Evolutionary conservation across 768 basidiomycete genomes (phyloP).

Genomic region (Naganishia antarctica): DNA sequence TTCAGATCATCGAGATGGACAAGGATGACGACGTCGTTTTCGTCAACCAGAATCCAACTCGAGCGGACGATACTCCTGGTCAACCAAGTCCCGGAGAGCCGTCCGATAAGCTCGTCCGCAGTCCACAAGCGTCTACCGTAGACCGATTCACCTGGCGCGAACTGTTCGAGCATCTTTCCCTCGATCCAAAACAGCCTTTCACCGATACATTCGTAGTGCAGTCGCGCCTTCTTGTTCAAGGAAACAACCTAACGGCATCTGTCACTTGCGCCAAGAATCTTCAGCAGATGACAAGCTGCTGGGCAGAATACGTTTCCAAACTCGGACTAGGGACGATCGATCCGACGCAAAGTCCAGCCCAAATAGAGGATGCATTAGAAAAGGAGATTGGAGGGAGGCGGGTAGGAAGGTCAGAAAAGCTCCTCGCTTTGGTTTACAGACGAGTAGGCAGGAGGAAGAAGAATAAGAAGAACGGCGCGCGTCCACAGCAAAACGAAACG

Average conservation of each 20-base stretch:
- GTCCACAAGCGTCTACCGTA: constrained; percentile 27
- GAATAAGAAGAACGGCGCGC: constrained; percentile 12
- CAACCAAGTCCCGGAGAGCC: no score
- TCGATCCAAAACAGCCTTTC: constrained; percentile 35
- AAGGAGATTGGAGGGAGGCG: constrained; percentile 19
- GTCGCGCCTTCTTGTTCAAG: constrained; percentile 37
- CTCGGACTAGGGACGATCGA: constrained; percentile 40
- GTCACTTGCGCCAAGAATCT: constrained; percentile 32
- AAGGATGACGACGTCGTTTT: background rate
- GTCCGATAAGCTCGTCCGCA: no score
- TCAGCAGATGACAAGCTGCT: constrained; percentile 35
- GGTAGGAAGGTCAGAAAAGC: constrained; percentile 36
- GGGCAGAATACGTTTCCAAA: constrained; percentile 37
- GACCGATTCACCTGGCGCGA: constrained; percentile 34
- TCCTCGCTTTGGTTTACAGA: constrained; percentile 46
- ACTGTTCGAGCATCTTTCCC: constrained; percentile 38
- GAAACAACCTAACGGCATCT: constrained; percentile 38
- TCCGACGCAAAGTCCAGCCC: background rate
- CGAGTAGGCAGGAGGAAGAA: constrained; percentile 7
- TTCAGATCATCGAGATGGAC: background rate
- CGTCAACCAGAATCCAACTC: background rate
- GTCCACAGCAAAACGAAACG: background rate
- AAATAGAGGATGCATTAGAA: constrained; percentile 16
- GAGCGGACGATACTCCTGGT: background rate
- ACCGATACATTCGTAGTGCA: constrained; percentile 42